These are phyloP conservation scores for Arabidopsis suecica DNA, from an alignment of 345 rosid genomes.

Conservation along the genomic window DNA sequence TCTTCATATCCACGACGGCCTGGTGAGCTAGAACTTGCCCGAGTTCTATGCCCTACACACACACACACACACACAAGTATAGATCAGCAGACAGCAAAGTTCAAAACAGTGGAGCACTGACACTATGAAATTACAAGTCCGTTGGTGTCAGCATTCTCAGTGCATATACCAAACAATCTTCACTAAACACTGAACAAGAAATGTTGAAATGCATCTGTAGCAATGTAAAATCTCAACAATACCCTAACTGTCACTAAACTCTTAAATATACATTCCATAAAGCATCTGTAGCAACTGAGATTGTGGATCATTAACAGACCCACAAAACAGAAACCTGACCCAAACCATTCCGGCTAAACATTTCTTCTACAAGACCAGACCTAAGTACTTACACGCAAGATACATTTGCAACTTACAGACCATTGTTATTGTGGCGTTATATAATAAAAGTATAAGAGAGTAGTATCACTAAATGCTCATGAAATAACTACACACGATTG, in stretches of 20 bases:
- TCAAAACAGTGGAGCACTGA: conserved; percentile 32
- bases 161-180: neutral
- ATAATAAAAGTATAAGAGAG: neutral
- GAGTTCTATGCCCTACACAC: conserved; percentile 75
- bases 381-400: conserved; percentile 71
- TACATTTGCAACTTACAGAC: conserved; percentile 49
- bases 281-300: neutral
- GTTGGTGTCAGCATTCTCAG: conserved; percentile 1
- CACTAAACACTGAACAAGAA: conserved; percentile 1
- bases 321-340: conserved; percentile 45
- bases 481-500: conserved; percentile 1
- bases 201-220: conserved; percentile 2
- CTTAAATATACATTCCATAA: conserved; percentile 23
- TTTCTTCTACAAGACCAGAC: conserved; percentile 74
- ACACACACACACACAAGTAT: conserved; percentile 32
- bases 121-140: conserved; percentile 25
- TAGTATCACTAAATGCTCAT: neutral
- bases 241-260: conserved; percentile 4
- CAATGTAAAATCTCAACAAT: neutral
- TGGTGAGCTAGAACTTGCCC: conserved; percentile 84
- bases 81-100: neutral
- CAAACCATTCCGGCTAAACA: conserved; percentile 56
- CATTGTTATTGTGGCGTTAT: neutral
- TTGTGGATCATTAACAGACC: neutral
- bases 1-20: conserved; percentile 60